Evolutionary conservation across 768 basidiomycete genomes (phyloP).

Genomic region (Mrakia frigida): DNA sequence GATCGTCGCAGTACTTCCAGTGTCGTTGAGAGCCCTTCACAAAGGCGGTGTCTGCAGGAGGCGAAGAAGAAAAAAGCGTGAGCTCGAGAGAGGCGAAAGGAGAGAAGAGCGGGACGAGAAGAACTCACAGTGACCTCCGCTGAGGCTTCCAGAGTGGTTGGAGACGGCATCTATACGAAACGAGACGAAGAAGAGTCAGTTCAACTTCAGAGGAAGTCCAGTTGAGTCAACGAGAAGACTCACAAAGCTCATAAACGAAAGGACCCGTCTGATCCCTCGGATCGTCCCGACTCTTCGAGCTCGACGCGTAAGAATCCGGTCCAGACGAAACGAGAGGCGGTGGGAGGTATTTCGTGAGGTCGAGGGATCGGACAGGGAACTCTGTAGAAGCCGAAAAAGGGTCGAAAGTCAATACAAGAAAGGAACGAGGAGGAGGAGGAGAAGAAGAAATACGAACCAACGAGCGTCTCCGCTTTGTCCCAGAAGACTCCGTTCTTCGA

Average conservation of each 20-base stretch:
- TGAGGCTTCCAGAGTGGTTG: slow-evolving; percentile 90
- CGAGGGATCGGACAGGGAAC: slow-evolving; percentile 63
- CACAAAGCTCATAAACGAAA: slow-evolving; percentile 79
- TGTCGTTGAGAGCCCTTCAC: slow-evolving; percentile 70
- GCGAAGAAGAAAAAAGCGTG: slow-evolving; percentile 18
- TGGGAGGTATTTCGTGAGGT: slow-evolving; percentile 78
- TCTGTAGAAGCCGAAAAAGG: slow-evolving; percentile 40
- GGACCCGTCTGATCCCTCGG: slow-evolving; percentile 78
- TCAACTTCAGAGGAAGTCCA: neutral
- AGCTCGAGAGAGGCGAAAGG: neutral
- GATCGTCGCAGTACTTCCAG: slow-evolving; percentile 94
- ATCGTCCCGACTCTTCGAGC: slow-evolving; percentile 54
- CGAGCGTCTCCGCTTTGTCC: slow-evolving; percentile 91
- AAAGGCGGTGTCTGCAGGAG: slow-evolving; percentile 74
- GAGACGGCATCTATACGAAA: slow-evolving; percentile 63
- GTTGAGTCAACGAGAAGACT: neutral
- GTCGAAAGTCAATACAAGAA: neutral
- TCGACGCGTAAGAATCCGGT: slow-evolving; percentile 16
- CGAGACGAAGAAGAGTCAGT: too few species aligned
- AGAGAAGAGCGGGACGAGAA: neutral
- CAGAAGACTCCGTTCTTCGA: slow-evolving; percentile 73
- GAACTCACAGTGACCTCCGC: slow-evolving; percentile 80
- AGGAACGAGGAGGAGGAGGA: neutral
- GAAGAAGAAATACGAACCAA: slow-evolving; percentile 46
- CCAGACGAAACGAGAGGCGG: slow-evolving; percentile 62